A percentile compares a stretch with the other conserved stretches of the same genome.
These are phyloP conservation scores for Mucor saturninus DNA, from an alignment of 371 early-diverging fungal genomes.

Conservation along the genomic window DNA sequence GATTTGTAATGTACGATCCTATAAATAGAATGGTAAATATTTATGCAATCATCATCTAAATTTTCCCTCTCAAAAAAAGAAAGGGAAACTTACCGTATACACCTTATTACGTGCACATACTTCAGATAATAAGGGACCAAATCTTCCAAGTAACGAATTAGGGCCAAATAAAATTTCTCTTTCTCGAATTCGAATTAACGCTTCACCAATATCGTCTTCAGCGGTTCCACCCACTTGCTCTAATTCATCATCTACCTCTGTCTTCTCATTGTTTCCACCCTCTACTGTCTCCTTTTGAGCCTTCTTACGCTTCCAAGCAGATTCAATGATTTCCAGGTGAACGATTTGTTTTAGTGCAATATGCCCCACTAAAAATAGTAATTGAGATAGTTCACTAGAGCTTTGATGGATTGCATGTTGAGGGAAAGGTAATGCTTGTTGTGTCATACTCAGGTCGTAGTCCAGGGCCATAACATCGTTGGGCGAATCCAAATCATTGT, in stretches of 20 bases:
- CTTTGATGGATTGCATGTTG: constrained; percentile 50
- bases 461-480: constrained; percentile 34
- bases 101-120: constrained; percentile 82
- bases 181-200: constrained; percentile 84
- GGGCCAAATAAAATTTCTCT: constrained; percentile 85
- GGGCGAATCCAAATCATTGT: constrained; percentile 11
- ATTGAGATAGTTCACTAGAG: constrained; percentile 78
- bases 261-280: constrained; percentile 24
- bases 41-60: too few relatives aligned
- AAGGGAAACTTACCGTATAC: constrained; percentile 68
- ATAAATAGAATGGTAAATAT: constrained; percentile 2
- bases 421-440: constrained; percentile 26
- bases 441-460: constrained; percentile 40
- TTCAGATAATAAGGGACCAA: constrained; percentile 81
- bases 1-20: constrained; percentile 83
- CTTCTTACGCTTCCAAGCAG: constrained; percentile 34
- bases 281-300: constrained; percentile 36
- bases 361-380: constrained; percentile 93
- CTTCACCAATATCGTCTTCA: constrained; percentile 95
- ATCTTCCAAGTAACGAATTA: constrained; percentile 76
- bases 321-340: constrained; percentile 79
- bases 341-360: constrained; percentile 95
- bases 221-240: constrained; percentile 91
- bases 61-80: neutral
- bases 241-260: constrained; percentile 68